Percentiles rank a stretch among this genome's conserved stretches.
Conservation (phyloP, 306 rosid species). For the Senna tora region DNA sequence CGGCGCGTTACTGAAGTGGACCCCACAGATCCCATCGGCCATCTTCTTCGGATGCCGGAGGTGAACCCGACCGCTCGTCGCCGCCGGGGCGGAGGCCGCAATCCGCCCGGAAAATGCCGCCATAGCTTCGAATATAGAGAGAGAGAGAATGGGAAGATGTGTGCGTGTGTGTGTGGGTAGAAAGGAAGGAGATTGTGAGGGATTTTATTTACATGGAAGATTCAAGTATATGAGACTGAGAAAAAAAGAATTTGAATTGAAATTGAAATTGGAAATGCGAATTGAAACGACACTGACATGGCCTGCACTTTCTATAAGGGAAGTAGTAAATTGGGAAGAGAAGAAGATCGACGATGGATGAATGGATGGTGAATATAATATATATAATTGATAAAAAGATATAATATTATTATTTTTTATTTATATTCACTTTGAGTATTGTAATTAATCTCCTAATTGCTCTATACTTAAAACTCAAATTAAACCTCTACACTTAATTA, state of each 20-base stretch:
- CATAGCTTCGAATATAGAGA: conserved; percentile 14
- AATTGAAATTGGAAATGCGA: background rate
- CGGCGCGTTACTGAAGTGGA: conserved; percentile 6
- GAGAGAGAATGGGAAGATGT: background rate
- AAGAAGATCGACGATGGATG: too few species aligned
- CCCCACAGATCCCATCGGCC: background rate
- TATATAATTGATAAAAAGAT: too few species aligned
- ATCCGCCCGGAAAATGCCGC: conserved; percentile 47
- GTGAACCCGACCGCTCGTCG: conserved; percentile 12
- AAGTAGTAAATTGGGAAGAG: background rate
- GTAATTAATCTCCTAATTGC: too few species aligned
- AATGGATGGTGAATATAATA: too few species aligned
- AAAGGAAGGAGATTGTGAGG: background rate
- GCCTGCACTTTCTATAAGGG: background rate
- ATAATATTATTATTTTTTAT: too few species aligned
- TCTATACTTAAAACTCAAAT: too few species aligned
- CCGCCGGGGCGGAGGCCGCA: conserved; percentile 23
- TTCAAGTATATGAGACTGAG: background rate
- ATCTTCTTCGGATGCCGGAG: conserved; percentile 27
- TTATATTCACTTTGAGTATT: too few species aligned
- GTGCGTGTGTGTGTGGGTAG: background rate
- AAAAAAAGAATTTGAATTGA: too few species aligned
- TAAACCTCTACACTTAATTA: too few species aligned
- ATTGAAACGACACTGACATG: background rate
- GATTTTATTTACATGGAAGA: background rate